Base-by-base conservation (phyloP, 2,329 filamentous ascomycete genomes). In the Aspergillus flavus region DNA sequence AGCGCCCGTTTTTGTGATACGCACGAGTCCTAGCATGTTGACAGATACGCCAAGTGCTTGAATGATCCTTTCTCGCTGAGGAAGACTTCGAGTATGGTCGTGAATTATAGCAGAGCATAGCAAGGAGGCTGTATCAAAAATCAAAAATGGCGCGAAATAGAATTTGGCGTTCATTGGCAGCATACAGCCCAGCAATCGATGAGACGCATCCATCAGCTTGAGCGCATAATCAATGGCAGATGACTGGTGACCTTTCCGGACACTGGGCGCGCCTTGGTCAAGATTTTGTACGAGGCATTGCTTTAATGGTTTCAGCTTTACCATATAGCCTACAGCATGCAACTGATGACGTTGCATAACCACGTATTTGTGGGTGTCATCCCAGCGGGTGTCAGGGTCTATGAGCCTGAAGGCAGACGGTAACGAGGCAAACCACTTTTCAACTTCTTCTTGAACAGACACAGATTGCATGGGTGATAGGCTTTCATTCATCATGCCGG, bases 21-120 rank as follows among this genome's bases (percentile, higher is more conserved):
- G 61, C 46, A 72, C 64, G 21, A 63, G 61, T 3, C 73, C 67
- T 23, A 83, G 66, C 71, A 79, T 74, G 10, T 66, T 66, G 34
- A 80, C 68, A 0, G 79, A 76, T 3, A 69, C 67, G 3, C 74
- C 70, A 36, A 86, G 80, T 1, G 76, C 76, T 55, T 76, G 68
- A 26, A 82, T 67, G 19, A 83, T 74, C 19, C 81, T 76, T 1
- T 79, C 73, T 14, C 80, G 79, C 14, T 75, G 76, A 5, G 79
- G 78, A 3, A 85, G 72, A 14, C 71, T 74, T 21, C 71, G 66
- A 34, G 81, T 74, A n/a, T 73, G 69, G 62, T 86, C 84, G 63
- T 86, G 83, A 5, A 85, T 77, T 7, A 86, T 73, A 3, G 83
- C 80, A 0, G 83, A 85, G 72, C 82, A 85, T 5, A 85, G 69